Conservation (phyloP, 139 green algal genomes). For the Chlamydomonas sp. region DNA sequence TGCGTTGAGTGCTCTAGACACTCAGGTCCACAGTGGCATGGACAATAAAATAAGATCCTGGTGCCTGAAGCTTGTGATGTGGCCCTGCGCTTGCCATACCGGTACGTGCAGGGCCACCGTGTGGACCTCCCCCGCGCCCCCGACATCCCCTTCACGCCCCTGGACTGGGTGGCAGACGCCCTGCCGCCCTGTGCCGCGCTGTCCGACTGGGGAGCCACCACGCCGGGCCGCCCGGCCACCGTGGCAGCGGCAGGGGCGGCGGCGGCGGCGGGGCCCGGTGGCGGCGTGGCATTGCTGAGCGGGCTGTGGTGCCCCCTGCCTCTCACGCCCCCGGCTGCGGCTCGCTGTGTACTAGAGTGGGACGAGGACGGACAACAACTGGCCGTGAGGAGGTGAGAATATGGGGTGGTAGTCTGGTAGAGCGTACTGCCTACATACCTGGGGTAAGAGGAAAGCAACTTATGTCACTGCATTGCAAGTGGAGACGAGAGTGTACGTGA, state of each 20-base stretch:
- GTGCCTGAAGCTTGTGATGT: background rate
- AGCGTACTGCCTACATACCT: too few species aligned
- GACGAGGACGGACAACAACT: background rate
- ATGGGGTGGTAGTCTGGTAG: too few species aligned
- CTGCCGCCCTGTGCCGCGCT: constrained; percentile 25
- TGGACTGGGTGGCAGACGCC: constrained; percentile 43
- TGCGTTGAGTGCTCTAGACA: background rate
- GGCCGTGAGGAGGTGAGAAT: constrained; percentile 11
- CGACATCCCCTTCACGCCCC: constrained; percentile 37
- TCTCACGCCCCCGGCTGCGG: constrained; percentile 5
- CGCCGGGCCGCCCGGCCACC: background rate
- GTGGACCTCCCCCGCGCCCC: constrained; percentile 48
- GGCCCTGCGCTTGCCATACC: background rate
- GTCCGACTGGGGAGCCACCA: constrained; percentile 10
- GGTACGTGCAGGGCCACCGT: background rate
- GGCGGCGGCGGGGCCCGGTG: background rate
- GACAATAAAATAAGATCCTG: background rate
- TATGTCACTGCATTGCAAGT: too few species aligned
- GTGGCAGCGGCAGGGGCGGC: background rate
- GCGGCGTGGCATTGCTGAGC: background rate
- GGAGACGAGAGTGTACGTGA: too few species aligned
- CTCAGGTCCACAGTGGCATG: background rate
- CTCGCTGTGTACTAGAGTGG: constrained; percentile 6
- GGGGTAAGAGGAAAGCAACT: too few species aligned
- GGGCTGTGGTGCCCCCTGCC: constrained; percentile 32